Evolutionary conservation across 495 filamentous ascomycete genomes (phyloP).

Genomic region (Hypoxylon lienhwacheense): DNA sequence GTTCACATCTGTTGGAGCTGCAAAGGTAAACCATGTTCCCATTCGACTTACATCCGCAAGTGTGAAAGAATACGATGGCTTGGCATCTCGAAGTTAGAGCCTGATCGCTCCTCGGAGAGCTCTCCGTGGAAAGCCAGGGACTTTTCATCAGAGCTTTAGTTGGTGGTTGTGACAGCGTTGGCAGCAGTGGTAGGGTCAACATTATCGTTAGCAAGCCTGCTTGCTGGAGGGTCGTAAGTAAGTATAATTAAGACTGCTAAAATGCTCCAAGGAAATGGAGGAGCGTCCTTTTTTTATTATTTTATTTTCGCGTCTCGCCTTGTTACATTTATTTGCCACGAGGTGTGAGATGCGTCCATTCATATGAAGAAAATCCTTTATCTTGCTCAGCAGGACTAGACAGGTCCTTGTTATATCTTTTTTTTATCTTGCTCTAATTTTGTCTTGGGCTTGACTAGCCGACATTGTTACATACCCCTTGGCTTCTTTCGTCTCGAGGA

Average conservation of each 20-base stretch:
- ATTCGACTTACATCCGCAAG: conserved; percentile 16
- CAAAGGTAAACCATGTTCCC: conserved; percentile 3
- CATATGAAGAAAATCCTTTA: too few relatives aligned
- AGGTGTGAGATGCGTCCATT: too few relatives aligned
- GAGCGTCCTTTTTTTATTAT: too few relatives aligned
- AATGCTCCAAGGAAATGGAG: too few relatives aligned
- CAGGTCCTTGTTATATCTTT: too few relatives aligned
- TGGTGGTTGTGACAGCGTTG: not conserved
- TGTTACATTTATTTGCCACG: too few relatives aligned
- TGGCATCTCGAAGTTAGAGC: not conserved
- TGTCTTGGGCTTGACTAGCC: too few relatives aligned
- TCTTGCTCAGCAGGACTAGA: too few relatives aligned
- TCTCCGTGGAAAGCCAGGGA: not conserved
- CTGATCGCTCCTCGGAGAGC: not conserved
- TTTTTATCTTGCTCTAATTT: too few relatives aligned
- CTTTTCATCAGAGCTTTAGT: not conserved
- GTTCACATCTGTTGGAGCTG: not conserved
- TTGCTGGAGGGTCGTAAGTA: conserved; percentile 8
- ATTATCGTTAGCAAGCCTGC: conserved; percentile 28
- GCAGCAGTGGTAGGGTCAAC: not conserved
- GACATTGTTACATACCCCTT: too few relatives aligned
- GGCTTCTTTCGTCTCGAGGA: too few relatives aligned
- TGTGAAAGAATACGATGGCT: conserved; percentile 13
- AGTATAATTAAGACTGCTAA: not conserved
- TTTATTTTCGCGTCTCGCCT: too few relatives aligned